Base-by-base conservation (phyloP, 805 yeast species). In the Scheffersomyces stipitis region DNA sequence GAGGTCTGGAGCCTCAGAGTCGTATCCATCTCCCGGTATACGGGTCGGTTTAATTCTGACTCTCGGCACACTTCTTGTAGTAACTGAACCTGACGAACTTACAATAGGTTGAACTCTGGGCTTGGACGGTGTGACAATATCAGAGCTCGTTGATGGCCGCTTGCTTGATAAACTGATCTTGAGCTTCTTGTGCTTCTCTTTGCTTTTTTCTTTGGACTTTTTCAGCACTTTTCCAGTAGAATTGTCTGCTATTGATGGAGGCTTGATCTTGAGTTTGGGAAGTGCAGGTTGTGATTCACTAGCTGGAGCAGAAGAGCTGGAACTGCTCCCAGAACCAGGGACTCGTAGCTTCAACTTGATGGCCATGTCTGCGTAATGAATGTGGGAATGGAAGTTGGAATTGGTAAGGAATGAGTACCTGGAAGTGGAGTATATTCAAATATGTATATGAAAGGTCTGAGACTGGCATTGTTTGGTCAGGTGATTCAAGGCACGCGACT, bases 1-100 rank as follows among this genome's bases (percentile, higher is more conserved):
- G 17, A 87, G 69, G 47, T 91, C 98, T 0, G 96, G 95, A 14
- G 95, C 97, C 52, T 91, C 98, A 2, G 96, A 84, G 55, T 91
- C 99, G 60, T 91, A 91, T 1, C 98, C 98, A 50, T 91, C 96
- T 4, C 96, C 96, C 0, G 95, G 93, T 3, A 83, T 72, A 49
- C 96, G 69, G 0, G 78, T 71, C 1, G 81, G 81, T 43, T 76
- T 78, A 26, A 78, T 69, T 43, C 78, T 58, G 18, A 76, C 73
- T 22, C 72, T 64, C 7, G 24, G 24, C 10, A 20, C 24, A n/a
- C n/a, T n/a, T n/a, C n/a, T n/a, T n/a, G n/a, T n/a, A n/a, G n/a
- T n/a, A n/a, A n/a, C n/a, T n/a, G n/a, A n/a, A n/a, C n/a, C n/a
- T n/a, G n/a, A n/a, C n/a, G n/a, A n/a, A n/a, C n/a, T n/a, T n/a